phyloP scores from a whole-genome alignment of 208 protist species.

The Leishmania guyanensis region DNA sequence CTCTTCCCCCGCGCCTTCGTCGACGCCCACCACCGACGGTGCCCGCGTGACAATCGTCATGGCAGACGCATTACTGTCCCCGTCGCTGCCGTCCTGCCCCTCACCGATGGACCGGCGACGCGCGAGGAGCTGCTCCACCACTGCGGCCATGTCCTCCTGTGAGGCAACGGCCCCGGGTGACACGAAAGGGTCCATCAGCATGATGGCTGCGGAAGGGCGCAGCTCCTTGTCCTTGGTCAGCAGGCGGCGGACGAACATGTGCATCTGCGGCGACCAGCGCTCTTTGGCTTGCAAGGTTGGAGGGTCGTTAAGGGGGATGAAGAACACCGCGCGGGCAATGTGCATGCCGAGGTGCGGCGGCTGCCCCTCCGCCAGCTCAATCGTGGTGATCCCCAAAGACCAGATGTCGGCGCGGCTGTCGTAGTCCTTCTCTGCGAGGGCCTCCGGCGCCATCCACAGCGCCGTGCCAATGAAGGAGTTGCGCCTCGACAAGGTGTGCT shows the following conservation, averaged over 20 bases:
- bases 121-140: constrained; percentile 63
- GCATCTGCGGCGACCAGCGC: constrained; percentile 88
- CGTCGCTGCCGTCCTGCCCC: constrained; percentile 2
- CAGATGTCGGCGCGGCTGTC: constrained; percentile 95
- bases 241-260: constrained; percentile 75
- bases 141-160: constrained; percentile 57
- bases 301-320: constrained; percentile 77
- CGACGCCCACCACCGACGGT: constrained; percentile 20
- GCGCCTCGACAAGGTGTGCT: constrained; percentile 79
- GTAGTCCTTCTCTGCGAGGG: constrained; percentile 90
- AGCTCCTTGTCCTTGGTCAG: constrained; percentile 79
- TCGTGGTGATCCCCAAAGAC: constrained; percentile 95
- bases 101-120: constrained; percentile 45
- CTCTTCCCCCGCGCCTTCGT: constrained; percentile 16
- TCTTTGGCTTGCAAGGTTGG: constrained; percentile 83
- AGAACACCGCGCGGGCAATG: constrained; percentile 68
- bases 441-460: constrained; percentile 95
- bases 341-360: constrained; percentile 93
- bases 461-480: constrained; percentile 93
- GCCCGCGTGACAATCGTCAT: constrained; percentile 34
- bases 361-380: constrained; percentile 96
- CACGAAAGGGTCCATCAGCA: constrained; percentile 89
- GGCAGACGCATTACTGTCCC: constrained; percentile 21
- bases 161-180: constrained; percentile 52
- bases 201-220: constrained; percentile 64